Base-by-base conservation (phyloP, 371 early-diverging fungal species). In the Mortierella sp. region DNA sequence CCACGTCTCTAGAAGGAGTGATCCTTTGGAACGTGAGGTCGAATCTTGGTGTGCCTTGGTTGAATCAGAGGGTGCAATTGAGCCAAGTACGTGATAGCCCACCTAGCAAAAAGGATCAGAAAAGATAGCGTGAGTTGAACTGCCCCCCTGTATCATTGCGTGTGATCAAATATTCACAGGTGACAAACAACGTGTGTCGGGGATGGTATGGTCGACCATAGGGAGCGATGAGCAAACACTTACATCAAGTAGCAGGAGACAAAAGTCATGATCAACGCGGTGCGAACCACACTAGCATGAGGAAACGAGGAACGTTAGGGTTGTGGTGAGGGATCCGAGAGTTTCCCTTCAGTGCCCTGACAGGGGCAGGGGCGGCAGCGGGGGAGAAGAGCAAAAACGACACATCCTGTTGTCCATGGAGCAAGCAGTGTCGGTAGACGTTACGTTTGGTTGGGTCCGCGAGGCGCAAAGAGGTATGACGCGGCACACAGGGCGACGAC, bases 11-110 rank as follows among this genome's bases (percentile, higher is more conserved):
- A 66, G 24, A 66, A 19, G 14, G 67, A 59, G 55, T 54, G 46
- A 41, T 60, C 60, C 52, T 37, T 39, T 44, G 64, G 59, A 41
- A 19, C 57, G 31, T 74, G 86, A 39, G 84, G 81, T 78, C 87
- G 80, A 66, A 91, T 80, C 78, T 89, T 88, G 62, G 79, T 80
- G 43, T 89, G 88, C 73, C 79, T 86, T 14, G 92, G 92, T 44
- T 80, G 73, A 47, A 91, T 81, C 50, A 91, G 73, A 29, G 92
- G 92, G 64, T 91, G 85, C 13, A 91, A 80, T 81, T 91, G 92
- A 28, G 90, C 90, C 60, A 91, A 70, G 63, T 91, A 91, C 43
- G 91, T 90, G 67, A 91, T 80, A 5, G 89, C 88, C 92, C 92
- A 91, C 88, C 89, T 90, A 74, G 47, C 44, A 47, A 58, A 71